Evolutionary conservation across 2,329 filamentous ascomycete genomes (phyloP).

Genomic region (Neofusicoccum cordaticola): DNA sequence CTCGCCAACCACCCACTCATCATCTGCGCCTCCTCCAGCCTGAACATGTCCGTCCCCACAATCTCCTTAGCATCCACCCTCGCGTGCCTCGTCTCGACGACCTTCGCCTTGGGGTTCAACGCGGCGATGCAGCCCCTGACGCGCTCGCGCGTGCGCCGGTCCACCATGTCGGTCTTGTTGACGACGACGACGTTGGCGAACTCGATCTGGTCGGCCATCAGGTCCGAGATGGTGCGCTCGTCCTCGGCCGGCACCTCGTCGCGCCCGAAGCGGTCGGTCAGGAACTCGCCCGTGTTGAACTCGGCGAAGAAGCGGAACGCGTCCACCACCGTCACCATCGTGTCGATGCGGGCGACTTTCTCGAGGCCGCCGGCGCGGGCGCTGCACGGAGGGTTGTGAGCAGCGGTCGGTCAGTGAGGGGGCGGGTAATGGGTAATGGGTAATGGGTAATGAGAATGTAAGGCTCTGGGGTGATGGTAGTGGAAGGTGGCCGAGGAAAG

Average conservation of each 20-base stretch:
- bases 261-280: slow-evolving; percentile 59
- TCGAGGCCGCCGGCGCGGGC: slow-evolving; percentile 62
- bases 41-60: slow-evolving; percentile 64
- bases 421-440: too few relatives aligned
- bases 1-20: slow-evolving; percentile 70
- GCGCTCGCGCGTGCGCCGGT: slow-evolving; percentile 43
- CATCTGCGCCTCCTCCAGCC: slow-evolving; percentile 61
- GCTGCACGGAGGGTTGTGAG: slow-evolving; percentile 23
- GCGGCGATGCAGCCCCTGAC: slow-evolving; percentile 56
- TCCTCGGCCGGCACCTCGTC: slow-evolving; percentile 65
- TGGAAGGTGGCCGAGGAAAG: too few relatives aligned
- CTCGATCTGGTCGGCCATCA: slow-evolving; percentile 76
- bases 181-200: slow-evolving; percentile 71
- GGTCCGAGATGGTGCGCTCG: slow-evolving; percentile 69
- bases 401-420: not conserved
- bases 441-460: too few relatives aligned
- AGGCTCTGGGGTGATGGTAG: too few relatives aligned
- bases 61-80: slow-evolving; percentile 62
- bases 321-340: slow-evolving; percentile 70
- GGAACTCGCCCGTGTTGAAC: slow-evolving; percentile 67
- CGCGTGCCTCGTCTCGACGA: slow-evolving; percentile 59
- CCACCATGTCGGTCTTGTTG: slow-evolving; percentile 67
- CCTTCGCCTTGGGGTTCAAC: slow-evolving; percentile 65
- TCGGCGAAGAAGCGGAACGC: slow-evolving; percentile 70
- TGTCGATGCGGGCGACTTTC: slow-evolving; percentile 65